These are phyloP conservation scores for Parascedosporium putredinis DNA, from an alignment of 2,329 filamentous ascomycete genomes.

Conservation along the genomic window DNA sequence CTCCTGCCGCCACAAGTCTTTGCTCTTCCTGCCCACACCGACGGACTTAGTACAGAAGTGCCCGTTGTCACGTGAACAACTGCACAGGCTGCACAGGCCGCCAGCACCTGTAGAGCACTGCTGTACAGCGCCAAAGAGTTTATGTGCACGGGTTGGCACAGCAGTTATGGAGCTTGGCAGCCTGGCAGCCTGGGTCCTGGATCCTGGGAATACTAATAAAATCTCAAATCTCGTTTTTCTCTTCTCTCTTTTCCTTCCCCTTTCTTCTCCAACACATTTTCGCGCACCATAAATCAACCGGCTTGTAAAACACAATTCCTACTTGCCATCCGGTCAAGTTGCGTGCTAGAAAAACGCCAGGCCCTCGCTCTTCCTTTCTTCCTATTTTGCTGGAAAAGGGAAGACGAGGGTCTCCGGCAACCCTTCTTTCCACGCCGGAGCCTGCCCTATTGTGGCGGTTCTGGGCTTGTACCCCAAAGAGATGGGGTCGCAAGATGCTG, in stretches of 20 bases:
- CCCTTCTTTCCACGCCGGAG: not conserved
- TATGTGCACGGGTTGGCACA: too few species aligned
- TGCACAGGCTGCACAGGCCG: too few species aligned
- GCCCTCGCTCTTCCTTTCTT: too few species aligned
- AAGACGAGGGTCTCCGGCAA: not conserved
- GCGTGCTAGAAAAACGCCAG: conserved; percentile 8
- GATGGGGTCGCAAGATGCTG: not conserved
- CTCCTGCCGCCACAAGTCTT: too few species aligned
- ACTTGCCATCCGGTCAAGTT: conserved; percentile 8
- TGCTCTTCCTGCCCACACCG: too few species aligned
- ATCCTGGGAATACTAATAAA: not conserved
- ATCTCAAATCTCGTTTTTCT: not conserved
- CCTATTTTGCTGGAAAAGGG: too few species aligned
- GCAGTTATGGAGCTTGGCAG: too few species aligned
- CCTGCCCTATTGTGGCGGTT: not conserved
- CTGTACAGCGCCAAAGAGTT: not conserved
- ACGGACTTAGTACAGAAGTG: not conserved
- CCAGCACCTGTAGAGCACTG: too few species aligned
- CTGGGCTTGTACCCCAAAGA: not conserved
- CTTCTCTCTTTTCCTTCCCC: not conserved
- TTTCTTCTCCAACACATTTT: conserved; percentile 5
- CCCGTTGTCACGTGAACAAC: too few species aligned
- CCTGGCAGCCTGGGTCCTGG: not conserved
- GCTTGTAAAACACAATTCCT: not conserved
- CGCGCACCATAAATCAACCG: conserved; percentile 9